Evolutionary conservation across 2,329 filamentous ascomycete species (phyloP).

Genomic region (Xylariaceae sp.): DNA sequence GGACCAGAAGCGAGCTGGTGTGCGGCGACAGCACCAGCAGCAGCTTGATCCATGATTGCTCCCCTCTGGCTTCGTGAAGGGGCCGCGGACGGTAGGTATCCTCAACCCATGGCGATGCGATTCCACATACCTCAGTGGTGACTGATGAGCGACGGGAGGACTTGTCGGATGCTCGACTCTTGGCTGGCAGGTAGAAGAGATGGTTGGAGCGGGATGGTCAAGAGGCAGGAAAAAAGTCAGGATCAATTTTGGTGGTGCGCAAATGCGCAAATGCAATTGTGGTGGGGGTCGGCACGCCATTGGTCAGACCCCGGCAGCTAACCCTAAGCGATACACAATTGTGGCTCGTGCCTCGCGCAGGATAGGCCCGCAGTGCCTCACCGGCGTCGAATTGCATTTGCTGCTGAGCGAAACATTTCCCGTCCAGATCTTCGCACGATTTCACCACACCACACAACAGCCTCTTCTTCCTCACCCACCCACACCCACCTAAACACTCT

Average conservation of each 20-base stretch:
- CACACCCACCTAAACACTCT: constrained; percentile 31
- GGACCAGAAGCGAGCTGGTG: constrained; percentile 19
- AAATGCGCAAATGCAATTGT: constrained; percentile 8
- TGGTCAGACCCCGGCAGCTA: constrained; percentile 21
- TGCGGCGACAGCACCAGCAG: too few species aligned
- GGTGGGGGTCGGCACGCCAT: constrained; percentile 16
- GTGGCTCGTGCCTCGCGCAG: constrained; percentile 6
- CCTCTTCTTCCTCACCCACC: constrained; percentile 17
- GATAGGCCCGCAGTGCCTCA: too few species aligned
- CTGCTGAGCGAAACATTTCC: constrained; percentile 10
- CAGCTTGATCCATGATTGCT: constrained; percentile 44
- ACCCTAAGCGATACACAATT: constrained; percentile 24
- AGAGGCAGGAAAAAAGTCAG: constrained; percentile 10
- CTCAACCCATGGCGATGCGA: constrained; percentile 26
- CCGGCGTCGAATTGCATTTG: background rate
- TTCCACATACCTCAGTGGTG: constrained; percentile 38
- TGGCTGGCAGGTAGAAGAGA: too few species aligned
- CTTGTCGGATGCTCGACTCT: too few species aligned
- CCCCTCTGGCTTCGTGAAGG: constrained; percentile 48
- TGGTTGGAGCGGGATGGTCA: constrained; percentile 16
- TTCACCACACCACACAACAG: too few species aligned
- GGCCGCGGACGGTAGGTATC: constrained; percentile 24
- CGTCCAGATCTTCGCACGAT: constrained; percentile 14
- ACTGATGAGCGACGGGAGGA: constrained; percentile 1
- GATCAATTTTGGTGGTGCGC: constrained; percentile 5